These are phyloP conservation scores for Sindora glabra DNA, from an alignment of 306 rosid genomes.

Conservation along the genomic window DNA sequence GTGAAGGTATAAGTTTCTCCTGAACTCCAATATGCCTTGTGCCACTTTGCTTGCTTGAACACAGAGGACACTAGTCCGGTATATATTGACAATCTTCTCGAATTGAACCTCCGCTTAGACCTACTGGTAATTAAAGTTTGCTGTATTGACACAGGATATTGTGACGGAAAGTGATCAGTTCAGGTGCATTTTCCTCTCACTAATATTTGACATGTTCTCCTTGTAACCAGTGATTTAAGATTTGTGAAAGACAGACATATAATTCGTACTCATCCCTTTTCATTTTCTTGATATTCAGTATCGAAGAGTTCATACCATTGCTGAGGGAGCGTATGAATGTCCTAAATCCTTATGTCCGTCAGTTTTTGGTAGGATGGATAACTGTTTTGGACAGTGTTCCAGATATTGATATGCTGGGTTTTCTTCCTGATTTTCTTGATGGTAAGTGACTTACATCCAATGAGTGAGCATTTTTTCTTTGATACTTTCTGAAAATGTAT, in stretches of 20 bases:
- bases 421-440: slow-evolving; percentile 91
- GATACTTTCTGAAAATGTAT: slow-evolving; percentile 5
- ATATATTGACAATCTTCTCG: slow-evolving; percentile 11
- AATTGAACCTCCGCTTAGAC: slow-evolving; percentile 4
- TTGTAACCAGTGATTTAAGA: slow-evolving; percentile 11
- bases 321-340: slow-evolving; percentile 99
- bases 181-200: slow-evolving; percentile 53
- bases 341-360: slow-evolving; percentile 95
- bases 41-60: background rate
- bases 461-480: background rate
- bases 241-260: slow-evolving; percentile 15
- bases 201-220: slow-evolving; percentile 12
- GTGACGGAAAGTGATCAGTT: slow-evolving; percentile 99
- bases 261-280: background rate
- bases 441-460: slow-evolving; percentile 33
- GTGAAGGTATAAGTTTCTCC: slow-evolving; percentile 59
- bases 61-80: background rate
- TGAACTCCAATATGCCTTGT: slow-evolving; percentile 1
- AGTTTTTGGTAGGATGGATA: slow-evolving; percentile 99
- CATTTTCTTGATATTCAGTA: slow-evolving; percentile 43
- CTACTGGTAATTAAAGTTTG: slow-evolving; percentile 22
- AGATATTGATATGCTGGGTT: slow-evolving; percentile 97
- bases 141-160: slow-evolving; percentile 75
- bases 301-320: slow-evolving; percentile 95
- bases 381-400: slow-evolving; percentile 98